Evolutionary conservation across 306 rosid species (phyloP).

Genomic region (Cucumis sativus): Cucumber_9930_V3 NC_026655.2:17952501-17953000

Average conservation of each 20-base stretch:
- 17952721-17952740: conserved; percentile 96
- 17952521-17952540: background rate
- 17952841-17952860: background rate
- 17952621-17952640: conserved; percentile 89
- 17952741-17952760: conserved; percentile 26
- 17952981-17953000: background rate
- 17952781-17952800: background rate
- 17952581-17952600: conserved; percentile 6
- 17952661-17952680: conserved; percentile 93
- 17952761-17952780: background rate
- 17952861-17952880: background rate
- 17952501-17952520: background rate
- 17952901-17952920: background rate
- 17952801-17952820: background rate
- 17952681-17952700: conserved; percentile 97
- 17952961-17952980: background rate
- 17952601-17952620: conserved; percentile 93
- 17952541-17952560: background rate
- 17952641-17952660: conserved; percentile 95
- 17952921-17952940: background rate
- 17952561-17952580: background rate
- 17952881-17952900: background rate
- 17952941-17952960: background rate
- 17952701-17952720: conserved; percentile 85
- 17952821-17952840: background rate